Base-by-base conservation (phyloP, 2,329 filamentous ascomycete species). In the Bertia moriformis region DNA sequence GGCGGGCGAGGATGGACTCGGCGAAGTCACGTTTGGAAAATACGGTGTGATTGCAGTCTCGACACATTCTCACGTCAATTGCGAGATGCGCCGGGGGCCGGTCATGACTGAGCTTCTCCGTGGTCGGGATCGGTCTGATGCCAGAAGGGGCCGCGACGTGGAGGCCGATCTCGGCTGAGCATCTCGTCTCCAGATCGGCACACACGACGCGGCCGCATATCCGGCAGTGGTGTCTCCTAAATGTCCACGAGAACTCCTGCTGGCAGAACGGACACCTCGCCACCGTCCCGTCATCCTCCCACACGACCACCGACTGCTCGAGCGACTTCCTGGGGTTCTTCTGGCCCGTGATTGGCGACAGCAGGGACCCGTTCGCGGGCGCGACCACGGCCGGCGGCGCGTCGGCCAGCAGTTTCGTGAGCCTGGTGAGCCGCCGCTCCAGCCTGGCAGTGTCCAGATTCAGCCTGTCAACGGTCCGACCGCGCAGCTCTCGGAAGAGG, bases 201-300 rank as follows among this genome's bases (percentile, higher is more conserved):
- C 91, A 98, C 0, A 98, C 86, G 0, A 98, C 87, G 33, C 82
- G 75, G 3, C 91, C 91, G 51, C 91, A 98, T 58, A 93, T 80
- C 40, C 91, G 75, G 58, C 91, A 98, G 58, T 98, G 91, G 56
- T 96, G 91, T 47, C 91, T 69, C 49, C 91, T 75, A 51, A 96
- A 93, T 1, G 86, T 83, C 71, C 94, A 96, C 13, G 79, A 82
- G 57, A 98, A 98, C 41, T 94, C 86, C 51, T 98, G 91, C 52
- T 93, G 84, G 51, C 91, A 98, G 52, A 94, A 94, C 0, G 91
- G 91, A 53, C 91, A 98, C 45, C 78, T 78, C 2, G 67, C 45
- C 4, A 98, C 87, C 20, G 67, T 73, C 0, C 79, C 69, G 56
- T 98, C 91, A 39, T 96, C 88, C 57, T 98, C 84, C 91, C 91